Conservation (phyloP, 1,284 basidiomycete species). For the Ceratobasidium sp. region DNA sequence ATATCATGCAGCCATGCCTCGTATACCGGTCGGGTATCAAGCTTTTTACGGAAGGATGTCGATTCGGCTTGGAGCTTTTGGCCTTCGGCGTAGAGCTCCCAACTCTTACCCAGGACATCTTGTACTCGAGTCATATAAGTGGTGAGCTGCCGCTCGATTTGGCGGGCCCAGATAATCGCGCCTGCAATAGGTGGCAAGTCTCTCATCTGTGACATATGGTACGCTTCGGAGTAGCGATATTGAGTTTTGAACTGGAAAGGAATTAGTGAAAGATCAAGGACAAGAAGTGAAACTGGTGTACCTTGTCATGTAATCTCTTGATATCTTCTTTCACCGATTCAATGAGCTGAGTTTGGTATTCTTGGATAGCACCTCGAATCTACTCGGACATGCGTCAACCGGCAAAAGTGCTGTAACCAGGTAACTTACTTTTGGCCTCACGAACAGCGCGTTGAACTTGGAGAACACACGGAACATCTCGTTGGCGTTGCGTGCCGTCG, state of each 20-base stretch:
- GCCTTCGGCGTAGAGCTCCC: conserved; percentile 99
- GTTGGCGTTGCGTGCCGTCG: conserved; percentile 96
- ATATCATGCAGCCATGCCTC: conserved; percentile 98
- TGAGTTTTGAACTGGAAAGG: conserved; percentile 84
- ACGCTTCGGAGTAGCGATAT: conserved; percentile 95
- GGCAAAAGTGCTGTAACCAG: not conserved
- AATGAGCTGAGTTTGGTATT: conserved; percentile 98
- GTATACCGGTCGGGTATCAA: conserved; percentile 93
- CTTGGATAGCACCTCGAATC: conserved; percentile 98
- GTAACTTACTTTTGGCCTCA: conserved; percentile 88
- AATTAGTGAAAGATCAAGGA: conserved; percentile 22
- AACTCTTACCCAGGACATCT: conserved; percentile 97
- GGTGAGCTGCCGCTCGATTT: conserved; percentile 96
- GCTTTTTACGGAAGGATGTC: conserved; percentile 93
- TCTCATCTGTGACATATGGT: conserved; percentile 98
- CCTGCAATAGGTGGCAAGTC: conserved; percentile 97
- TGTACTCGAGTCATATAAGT: conserved; percentile 99
- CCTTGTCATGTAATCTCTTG: conserved; percentile 93
- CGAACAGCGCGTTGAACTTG: conserved; percentile 98
- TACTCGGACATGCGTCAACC: conserved; percentile 54
- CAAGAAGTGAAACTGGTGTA: conserved; percentile 57
- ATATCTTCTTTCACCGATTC: conserved; percentile 99
- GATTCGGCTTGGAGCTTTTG: conserved; percentile 95
- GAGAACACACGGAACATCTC: conserved; percentile 99
- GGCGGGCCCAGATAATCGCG: conserved; percentile 97